Evolutionary conservation across 495 filamentous ascomycete genomes (phyloP).

Genomic region (Hypoxylon fuscum): DNA sequence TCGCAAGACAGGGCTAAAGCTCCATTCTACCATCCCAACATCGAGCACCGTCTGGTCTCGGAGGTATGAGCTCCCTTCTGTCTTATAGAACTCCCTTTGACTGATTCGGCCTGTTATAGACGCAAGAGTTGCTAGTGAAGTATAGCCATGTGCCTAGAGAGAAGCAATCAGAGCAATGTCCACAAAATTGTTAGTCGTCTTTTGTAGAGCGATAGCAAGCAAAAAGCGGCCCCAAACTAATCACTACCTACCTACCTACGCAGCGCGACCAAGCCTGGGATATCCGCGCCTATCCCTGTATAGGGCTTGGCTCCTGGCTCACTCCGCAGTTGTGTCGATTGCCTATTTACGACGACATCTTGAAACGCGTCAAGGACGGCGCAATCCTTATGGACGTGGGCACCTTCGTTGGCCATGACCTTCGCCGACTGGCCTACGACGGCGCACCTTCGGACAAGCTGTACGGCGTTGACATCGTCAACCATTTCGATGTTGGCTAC

Average conservation of each 20-base stretch:
- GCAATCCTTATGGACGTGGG: slow-evolving; percentile 56
- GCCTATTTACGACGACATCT: slow-evolving; percentile 39
- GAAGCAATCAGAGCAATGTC: slow-evolving; percentile 2
- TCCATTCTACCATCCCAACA: slow-evolving; percentile 3
- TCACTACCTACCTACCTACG: background rate
- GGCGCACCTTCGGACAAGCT: slow-evolving; percentile 53
- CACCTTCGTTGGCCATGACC: slow-evolving; percentile 61
- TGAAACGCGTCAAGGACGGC: slow-evolving; percentile 35
- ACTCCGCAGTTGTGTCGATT: slow-evolving; percentile 45
- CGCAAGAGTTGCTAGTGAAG: slow-evolving; percentile 8
- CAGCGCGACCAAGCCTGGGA: slow-evolving; percentile 12
- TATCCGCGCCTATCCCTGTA: slow-evolving; percentile 50
- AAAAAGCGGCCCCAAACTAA: background rate
- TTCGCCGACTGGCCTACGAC: slow-evolving; percentile 55
- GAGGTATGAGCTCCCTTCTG: background rate
- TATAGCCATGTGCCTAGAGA: slow-evolving; percentile 11
- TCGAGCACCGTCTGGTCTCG: background rate
- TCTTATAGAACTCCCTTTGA: background rate
- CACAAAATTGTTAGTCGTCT: background rate
- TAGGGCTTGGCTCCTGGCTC: slow-evolving; percentile 53
- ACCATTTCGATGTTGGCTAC: slow-evolving; percentile 62
- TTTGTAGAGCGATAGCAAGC: background rate
- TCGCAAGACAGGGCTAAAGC: slow-evolving; percentile 1
- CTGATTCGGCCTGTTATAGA: background rate
- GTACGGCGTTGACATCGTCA: slow-evolving; percentile 56